Conservation (phyloP, 805 yeast species). For the Blastobotrys peoriensis region DNA sequence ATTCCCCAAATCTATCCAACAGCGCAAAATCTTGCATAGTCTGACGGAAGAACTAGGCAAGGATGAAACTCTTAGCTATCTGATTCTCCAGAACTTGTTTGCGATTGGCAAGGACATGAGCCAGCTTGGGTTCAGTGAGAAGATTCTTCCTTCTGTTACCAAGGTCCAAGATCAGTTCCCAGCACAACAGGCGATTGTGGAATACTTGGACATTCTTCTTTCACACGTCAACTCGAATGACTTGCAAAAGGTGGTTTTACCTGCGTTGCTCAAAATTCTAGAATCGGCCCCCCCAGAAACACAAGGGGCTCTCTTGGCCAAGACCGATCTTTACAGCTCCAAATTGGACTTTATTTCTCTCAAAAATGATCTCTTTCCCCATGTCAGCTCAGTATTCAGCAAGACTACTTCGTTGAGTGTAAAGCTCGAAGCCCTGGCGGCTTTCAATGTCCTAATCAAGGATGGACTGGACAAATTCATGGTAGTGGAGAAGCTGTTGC, state of each 20-base stretch:
- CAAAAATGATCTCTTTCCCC: conserved; percentile 71
- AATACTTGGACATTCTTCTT: conserved; percentile 43
- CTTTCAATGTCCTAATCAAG: conserved; percentile 52
- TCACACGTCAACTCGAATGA: conserved; percentile 48
- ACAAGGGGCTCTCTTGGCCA: conserved; percentile 49
- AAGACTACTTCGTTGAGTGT: conserved; percentile 80
- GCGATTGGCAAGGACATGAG: conserved; percentile 62
- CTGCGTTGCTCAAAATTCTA: conserved; percentile 35
- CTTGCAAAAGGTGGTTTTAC: conserved; percentile 43
- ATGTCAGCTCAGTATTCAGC: conserved; percentile 64
- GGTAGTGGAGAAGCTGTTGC: conserved; percentile 73
- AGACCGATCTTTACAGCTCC: conserved; percentile 37
- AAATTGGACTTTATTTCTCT: conserved; percentile 61
- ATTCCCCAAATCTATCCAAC: conserved; percentile 53
- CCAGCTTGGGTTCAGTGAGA: conserved; percentile 69
- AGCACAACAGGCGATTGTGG: conserved; percentile 41
- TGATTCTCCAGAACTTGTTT: conserved; percentile 50
- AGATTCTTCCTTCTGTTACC: conserved; percentile 45
- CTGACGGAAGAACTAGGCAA: conserved; percentile 45
- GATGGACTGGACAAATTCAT: conserved; percentile 60
- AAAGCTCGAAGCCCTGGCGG: conserved; percentile 58
- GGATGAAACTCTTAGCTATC: conserved; percentile 38
- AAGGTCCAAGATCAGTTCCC: conserved; percentile 35
- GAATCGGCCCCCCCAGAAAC: conserved; percentile 31
- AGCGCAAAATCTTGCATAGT: conserved; percentile 69